Base-by-base conservation (phyloP, 148 eudicot species). In the Rheum nobile region DNA sequence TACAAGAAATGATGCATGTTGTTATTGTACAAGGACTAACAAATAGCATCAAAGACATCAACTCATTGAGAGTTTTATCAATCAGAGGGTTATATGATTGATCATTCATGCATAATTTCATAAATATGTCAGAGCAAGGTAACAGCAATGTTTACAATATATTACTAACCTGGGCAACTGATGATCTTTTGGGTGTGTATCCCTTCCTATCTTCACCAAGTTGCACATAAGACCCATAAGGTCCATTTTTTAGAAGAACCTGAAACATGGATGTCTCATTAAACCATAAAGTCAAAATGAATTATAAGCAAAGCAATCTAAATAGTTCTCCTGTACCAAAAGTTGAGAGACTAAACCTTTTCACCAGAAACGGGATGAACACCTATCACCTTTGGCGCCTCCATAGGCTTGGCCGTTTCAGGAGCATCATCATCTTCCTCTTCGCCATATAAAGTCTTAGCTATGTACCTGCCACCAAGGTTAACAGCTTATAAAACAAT, bases 191-290 rank as follows among this genome's bases (percentile, higher is more conserved):
- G 29, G 96, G 96, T 44, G 74, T 35, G 76, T 86, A 76, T 74
- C 99, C 99, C 80, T 87, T 92, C 75, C 89, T 87, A 82, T 95
- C 96, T 80, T 90, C 99, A 78, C 99, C 97, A 74, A 95, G 97
- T 84, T 95, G 99, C 68, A 92, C 81, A 85, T 95, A 95, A 80
- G 71, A 47, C 74, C 99, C 99, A 77, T 85, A 95, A 69, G 99
- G 99, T 38, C 99, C 99, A 54, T 78, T 75, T 84, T 95, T 95
- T 74, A 91, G 72, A 52, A 91, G 82, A 83, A 95, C 75, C 99
- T 91, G 85, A 69, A 73, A 67, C 71, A 46, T 44, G 75, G 26
- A 55, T 29, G 37, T 29, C 37, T 13, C 35, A 29, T 29, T 26
- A 28, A 65, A 34, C 39, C 39, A 65, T 32, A 14, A 16, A 19